Evolutionary conservation across 805 yeast genomes (phyloP), one percentile per base, ranked within the genome.

Genomic region (Saccharomycopsis javanensis): DNA sequence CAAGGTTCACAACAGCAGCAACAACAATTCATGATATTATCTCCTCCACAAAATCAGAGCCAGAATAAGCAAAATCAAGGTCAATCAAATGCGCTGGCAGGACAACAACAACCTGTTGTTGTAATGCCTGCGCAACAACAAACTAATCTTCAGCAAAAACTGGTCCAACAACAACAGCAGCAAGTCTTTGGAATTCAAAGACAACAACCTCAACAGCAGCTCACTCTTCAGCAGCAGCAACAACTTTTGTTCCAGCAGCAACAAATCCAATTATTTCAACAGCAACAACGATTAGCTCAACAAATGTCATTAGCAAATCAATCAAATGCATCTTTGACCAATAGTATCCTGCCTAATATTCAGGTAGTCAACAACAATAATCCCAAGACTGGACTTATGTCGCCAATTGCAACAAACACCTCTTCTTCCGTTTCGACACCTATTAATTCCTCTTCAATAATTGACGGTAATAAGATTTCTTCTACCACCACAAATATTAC

Each of bases 151-250:
- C 42, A 35, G 20, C 55, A 52, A 34, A 33, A 35, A 18, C 46
- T 35, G 15, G 20, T 34, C 1, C 55, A 52, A 34, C 54, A 34
- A 20, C 38, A 23, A n/a, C 38, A 31, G 5, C 31, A 34, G 35
- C 38, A 35, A 4, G 33, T 8, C 15, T 52, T 52, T 37, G 34
- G 55, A 28, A 16, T 52, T 8, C 55, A 52, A 37, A 25, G 42
- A 18, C 46, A 33, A 6, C 55, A 52, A 37, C 55, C 23, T 11
- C 55, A 52, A 42, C 54, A 51, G 6, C 55, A 34, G 20, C 46
- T 34, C 27, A 30, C 23, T 20, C 45, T 35, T 11, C 25, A 16
- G 27, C 45, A 52, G 18, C 45, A 52, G n/a, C 55, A 52, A 31
- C 55, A 52, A 52, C 55, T 25, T 23, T 25, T 30, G 33, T 35